Evolutionary conservation across 371 early-diverging fungal species (phyloP).

Genomic region (Mucor ambiguus): DNA sequence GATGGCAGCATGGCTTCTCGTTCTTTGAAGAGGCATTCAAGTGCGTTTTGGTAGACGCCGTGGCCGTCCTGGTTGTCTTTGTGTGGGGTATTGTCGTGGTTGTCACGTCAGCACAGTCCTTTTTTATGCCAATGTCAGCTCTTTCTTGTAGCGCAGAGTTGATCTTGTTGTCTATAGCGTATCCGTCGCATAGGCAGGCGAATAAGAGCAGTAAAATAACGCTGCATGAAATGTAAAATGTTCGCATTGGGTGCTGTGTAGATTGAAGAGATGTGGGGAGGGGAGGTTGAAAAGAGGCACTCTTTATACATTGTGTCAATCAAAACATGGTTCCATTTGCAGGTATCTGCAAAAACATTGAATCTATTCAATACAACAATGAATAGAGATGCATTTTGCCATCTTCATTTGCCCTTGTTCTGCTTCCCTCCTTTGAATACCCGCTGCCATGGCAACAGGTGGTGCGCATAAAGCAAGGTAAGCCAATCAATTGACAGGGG

Average conservation of each 20-base stretch:
- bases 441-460: background rate
- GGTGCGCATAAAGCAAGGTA: background rate
- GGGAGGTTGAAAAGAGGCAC: too few relatives aligned
- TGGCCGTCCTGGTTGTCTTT: background rate
- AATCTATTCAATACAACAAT: background rate
- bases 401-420: background rate
- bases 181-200: background rate
- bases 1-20: background rate
- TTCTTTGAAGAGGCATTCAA: background rate
- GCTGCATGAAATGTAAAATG: background rate
- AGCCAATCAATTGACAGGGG: background rate
- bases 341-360: conserved; percentile 6
- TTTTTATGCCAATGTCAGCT: background rate
- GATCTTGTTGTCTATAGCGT: background rate
- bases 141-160: background rate
- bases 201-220: background rate
- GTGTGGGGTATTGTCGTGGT: background rate
- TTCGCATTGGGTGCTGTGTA: background rate
- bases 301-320: background rate
- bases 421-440: background rate
- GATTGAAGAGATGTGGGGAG: background rate
- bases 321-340: background rate
- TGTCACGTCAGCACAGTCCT: background rate
- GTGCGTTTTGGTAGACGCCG: background rate
- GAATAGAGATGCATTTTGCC: background rate